phyloP scores from a whole-genome alignment of 805 yeast genomes.

The Wickerhamiella qilinensis region DNA sequence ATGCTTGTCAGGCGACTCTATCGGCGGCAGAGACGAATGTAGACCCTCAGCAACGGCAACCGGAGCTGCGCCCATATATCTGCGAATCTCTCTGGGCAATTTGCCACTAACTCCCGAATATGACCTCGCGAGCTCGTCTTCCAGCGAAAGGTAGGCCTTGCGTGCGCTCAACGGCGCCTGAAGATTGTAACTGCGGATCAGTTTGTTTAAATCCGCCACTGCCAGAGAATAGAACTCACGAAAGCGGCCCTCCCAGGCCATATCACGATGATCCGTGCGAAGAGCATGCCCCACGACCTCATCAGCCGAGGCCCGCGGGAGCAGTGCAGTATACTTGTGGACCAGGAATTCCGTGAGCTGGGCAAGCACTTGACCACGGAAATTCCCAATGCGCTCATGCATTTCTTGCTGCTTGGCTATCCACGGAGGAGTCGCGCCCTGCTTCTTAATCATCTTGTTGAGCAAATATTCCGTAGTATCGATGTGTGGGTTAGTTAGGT shows the following conservation, averaged over 20 bases:
- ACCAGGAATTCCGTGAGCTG: slow-evolving; percentile 18
- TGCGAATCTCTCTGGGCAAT: slow-evolving; percentile 6
- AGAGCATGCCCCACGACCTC: background rate
- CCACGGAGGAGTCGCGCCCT: slow-evolving; percentile 82
- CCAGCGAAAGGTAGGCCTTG: slow-evolving; percentile 32
- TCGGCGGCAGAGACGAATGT: slow-evolving; percentile 10
- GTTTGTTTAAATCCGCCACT: slow-evolving; percentile 30
- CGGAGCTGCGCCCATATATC: slow-evolving; percentile 9
- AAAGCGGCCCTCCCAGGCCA: slow-evolving; percentile 27
- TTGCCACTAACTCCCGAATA: slow-evolving; percentile 22
- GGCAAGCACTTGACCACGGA: slow-evolving; percentile 27
- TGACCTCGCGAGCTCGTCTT: slow-evolving; percentile 29
- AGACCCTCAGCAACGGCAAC: slow-evolving; percentile 3
- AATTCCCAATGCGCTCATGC: slow-evolving; percentile 29
- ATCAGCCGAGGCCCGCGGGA: slow-evolving; percentile 1
- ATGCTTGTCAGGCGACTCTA: slow-evolving; percentile 17
- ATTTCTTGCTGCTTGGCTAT: slow-evolving; percentile 58
- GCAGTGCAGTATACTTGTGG: slow-evolving; percentile 10
- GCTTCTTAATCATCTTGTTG: slow-evolving; percentile 55
- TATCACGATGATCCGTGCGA: slow-evolving; percentile 2
- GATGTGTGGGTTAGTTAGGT: slow-evolving; percentile 35
- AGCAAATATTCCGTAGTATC: slow-evolving; percentile 64
- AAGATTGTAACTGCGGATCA: slow-evolving; percentile 40
- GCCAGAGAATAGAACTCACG: slow-evolving; percentile 21
- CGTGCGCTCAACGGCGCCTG: slow-evolving; percentile 51